Base-by-base conservation (phyloP, 352 stramenopile species). In the Globisporangium rhizosaccharum region DNA sequence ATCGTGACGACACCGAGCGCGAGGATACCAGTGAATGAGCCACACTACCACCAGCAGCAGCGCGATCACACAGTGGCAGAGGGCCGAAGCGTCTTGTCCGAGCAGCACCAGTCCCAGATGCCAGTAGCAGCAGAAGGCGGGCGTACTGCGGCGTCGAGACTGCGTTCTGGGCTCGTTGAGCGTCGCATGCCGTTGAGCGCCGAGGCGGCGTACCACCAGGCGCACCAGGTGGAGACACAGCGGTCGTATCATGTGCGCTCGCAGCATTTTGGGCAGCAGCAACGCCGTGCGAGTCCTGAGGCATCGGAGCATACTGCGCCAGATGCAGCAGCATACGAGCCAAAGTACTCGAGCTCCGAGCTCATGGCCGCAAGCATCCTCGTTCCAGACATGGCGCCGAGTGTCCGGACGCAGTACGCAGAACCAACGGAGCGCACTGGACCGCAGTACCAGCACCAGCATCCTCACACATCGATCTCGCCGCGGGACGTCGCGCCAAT, bases 271-370 rank as follows among this genome's bases (percentile, higher is more conserved):
- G 14, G 30, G 17, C 26, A 42, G 4, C 36, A n/a, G 0, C 51
- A 48, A 15, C 36, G 42, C 17, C 20, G 37, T 12, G 3, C 20
- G 41, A 47, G 14, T 7, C 41, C 14, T 2, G 41, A 47, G 18
- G 14, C 26, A 37, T 0, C 25, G 11, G 2, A 25, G 28, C 20
- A 25, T 9, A 15, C 23, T 23, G 23, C 46, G 44, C 2, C n/a
- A 28, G 25, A n/a, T 6, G 28, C 28, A 45, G 15, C 36, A 14
- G 28, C 23, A 15, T 55, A 30, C 20, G 9, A 37, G 2, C 44
- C 59, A 26, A 58, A 54, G 51, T 64, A 64, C 18, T 51, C 59
- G 25, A 55, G 23, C 51, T 55, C 59, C 11, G 59, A 64, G 45
- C 45, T 59, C 30, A 59, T 55, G 10, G 59, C 59, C 11, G 59